Evolutionary conservation across 1,284 basidiomycete genomes (phyloP).

Genomic region (Ganoderma sinense): DNA sequence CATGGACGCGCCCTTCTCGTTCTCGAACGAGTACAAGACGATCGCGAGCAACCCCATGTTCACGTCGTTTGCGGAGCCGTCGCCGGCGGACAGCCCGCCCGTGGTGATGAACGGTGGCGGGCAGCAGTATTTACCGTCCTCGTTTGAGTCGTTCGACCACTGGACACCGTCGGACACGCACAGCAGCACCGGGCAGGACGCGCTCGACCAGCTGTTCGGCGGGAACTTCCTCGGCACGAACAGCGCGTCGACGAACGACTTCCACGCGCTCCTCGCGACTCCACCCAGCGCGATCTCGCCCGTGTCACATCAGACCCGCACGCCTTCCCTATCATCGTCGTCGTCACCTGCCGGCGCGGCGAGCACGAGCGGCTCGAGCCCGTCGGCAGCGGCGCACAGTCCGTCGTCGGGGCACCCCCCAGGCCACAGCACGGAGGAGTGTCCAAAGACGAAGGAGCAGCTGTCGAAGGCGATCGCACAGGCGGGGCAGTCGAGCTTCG

Average conservation of each 20-base stretch:
- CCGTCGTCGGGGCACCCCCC: slow-evolving; percentile 12
- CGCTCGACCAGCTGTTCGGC: slow-evolving; percentile 67
- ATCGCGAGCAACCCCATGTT: slow-evolving; percentile 82
- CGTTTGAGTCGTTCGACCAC: slow-evolving; percentile 35
- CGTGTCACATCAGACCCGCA: slow-evolving; percentile 50
- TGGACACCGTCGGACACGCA: slow-evolving; percentile 39
- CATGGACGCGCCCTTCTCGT: slow-evolving; percentile 64
- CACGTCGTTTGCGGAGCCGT: slow-evolving; percentile 79
- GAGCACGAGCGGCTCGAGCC: slow-evolving; percentile 36
- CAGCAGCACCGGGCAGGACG: slow-evolving; percentile 29
- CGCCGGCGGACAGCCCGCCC: slow-evolving; percentile 43
- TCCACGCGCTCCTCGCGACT: slow-evolving; percentile 50
- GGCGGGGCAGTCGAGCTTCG: slow-evolving; percentile 59
- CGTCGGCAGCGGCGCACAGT: slow-evolving; percentile 24
- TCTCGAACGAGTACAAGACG: slow-evolving; percentile 66
- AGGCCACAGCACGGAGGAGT: slow-evolving; percentile 42
- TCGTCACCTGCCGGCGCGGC: slow-evolving; percentile 43
- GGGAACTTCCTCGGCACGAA: slow-evolving; percentile 53
- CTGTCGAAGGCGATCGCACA: slow-evolving; percentile 54
- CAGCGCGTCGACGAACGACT: slow-evolving; percentile 49
- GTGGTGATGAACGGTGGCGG: slow-evolving; percentile 26
- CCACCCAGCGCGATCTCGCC: slow-evolving; percentile 61
- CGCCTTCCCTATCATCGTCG: slow-evolving; percentile 40
- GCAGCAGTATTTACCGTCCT: slow-evolving; percentile 26
- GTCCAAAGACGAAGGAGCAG: slow-evolving; percentile 68